Evolutionary conservation across 108 stramenopile species (phyloP).

Genomic region (Nitzschia palea): DNA sequence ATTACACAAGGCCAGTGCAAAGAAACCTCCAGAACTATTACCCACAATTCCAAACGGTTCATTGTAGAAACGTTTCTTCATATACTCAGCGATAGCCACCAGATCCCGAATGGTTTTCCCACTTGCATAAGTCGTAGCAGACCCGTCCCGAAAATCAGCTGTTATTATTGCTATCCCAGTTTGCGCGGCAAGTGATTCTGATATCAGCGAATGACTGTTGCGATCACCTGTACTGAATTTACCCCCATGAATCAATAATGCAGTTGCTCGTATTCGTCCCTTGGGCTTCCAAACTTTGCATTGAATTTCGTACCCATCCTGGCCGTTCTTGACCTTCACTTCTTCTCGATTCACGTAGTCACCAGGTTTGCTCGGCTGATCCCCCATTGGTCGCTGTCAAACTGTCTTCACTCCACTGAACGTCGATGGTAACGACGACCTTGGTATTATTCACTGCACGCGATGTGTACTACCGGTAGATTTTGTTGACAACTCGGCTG

Average conservation of each 20-base stretch:
- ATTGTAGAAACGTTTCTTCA: background rate
- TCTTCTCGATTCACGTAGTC: slow-evolving; percentile 5
- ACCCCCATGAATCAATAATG: slow-evolving; percentile 43
- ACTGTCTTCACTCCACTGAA: too few relatives aligned
- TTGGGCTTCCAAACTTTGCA: slow-evolving; percentile 8
- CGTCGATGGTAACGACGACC: too few relatives aligned
- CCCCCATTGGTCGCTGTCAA: background rate
- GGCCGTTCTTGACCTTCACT: background rate
- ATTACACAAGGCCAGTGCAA: slow-evolving; percentile 28
- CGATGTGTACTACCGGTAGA: too few relatives aligned
- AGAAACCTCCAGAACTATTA: slow-evolving; percentile 40
- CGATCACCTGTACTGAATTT: slow-evolving; percentile 27
- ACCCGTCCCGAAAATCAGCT: slow-evolving; percentile 39
- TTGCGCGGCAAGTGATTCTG: slow-evolving; percentile 9
- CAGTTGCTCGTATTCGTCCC: slow-evolving; percentile 14
- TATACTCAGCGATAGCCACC: slow-evolving; percentile 11
- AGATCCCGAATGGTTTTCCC: slow-evolving; percentile 28
- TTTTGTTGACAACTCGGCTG: too few relatives aligned
- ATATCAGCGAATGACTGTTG: slow-evolving; percentile 25
- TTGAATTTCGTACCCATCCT: slow-evolving; percentile 5
- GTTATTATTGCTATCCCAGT: slow-evolving; percentile 25
- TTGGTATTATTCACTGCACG: too few relatives aligned
- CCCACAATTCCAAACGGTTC: slow-evolving; percentile 38
- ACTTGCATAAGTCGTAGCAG: slow-evolving; percentile 12
- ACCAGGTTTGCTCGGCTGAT: background rate